Base-by-base conservation (phyloP, 768 basidiomycete genomes). In the Cytidiella melzeri region DNA sequence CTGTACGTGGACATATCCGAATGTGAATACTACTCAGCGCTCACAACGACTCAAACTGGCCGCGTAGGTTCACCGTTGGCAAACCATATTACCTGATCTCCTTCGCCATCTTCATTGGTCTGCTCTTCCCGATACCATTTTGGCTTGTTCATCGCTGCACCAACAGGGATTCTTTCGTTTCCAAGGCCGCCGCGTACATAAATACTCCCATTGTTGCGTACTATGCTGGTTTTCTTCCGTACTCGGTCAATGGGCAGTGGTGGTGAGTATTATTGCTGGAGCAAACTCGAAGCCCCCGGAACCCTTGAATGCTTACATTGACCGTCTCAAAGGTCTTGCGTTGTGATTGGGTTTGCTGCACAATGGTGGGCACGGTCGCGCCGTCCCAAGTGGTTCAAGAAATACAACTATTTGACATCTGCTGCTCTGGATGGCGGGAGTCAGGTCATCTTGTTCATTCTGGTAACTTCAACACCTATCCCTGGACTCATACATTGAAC, bases 231-330 rank as follows among this genome's bases (percentile, higher is more conserved):
- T 63, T 56, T 58, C 62, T 77, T 28, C 74, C 75, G 4, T 78
- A 74, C 61, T 74, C 73, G 1, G 74, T 77, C 39, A 77, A 78
- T 53, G 75, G 75, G 5, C 71, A 74, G 64, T 77, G 75, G 73
- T 75, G 73, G 68, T 57, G 39, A n/a, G 56, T 41, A 19, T 18
- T 10, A 10, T 36, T 18, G 10, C 34, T 36, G n/a, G 10, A 18
- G 34, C 34, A 36, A 18, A 36, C 34, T 36, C 18, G 34, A 36
- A 10, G n/a, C 18, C 34, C 18, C 34, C 10, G 10, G 10, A 10
- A 18, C 34, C 10, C 18, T 18, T 36, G 34, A 36, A 10, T 36
- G 10, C 34, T n/a, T n/a, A n/a, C n/a, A n/a, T n/a, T n/a, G n/a
- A n/a, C n/a, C n/a, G n/a, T 10, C 34, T 10, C 10, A 36, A 10